Evolutionary conservation across 2,329 filamentous ascomycete genomes (phyloP).

Genomic region (Colletotrichum simmondsii): DNA sequence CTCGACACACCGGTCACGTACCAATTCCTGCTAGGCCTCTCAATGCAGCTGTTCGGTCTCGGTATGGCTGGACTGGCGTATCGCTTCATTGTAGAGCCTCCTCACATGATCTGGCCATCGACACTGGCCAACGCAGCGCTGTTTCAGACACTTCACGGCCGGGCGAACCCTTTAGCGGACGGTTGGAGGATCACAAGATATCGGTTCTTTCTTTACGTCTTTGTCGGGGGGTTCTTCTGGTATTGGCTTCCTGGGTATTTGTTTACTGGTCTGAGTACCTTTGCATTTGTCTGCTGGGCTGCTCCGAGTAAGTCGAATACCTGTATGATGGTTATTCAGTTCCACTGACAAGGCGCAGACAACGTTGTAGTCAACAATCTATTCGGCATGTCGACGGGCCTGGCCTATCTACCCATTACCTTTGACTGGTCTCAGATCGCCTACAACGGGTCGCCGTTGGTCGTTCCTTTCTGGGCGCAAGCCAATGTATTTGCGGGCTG

Average conservation of each 20-base stretch:
- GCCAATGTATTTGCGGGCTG: constrained; percentile 72
- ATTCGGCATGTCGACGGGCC: constrained; percentile 56
- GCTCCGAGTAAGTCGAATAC: constrained; percentile 41
- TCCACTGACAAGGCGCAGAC: constrained; percentile 42
- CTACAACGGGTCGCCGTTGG: constrained; percentile 49
- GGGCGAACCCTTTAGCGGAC: constrained; percentile 47
- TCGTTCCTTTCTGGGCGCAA: constrained; percentile 67
- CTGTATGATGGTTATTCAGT: constrained; percentile 31
- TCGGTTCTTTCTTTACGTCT: constrained; percentile 49
- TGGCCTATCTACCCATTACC: constrained; percentile 43
- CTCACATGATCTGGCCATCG: constrained; percentile 59
- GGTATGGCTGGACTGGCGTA: constrained; percentile 54
- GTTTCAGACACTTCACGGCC: constrained; percentile 53
- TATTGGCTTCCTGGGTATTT: constrained; percentile 61
- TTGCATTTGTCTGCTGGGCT: constrained; percentile 61
- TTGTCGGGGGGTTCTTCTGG: constrained; percentile 55
- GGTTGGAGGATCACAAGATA: constrained; percentile 48
- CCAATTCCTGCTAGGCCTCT: constrained; percentile 56
- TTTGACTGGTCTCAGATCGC: constrained; percentile 44
- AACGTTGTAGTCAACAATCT: constrained; percentile 77
- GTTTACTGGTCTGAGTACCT: constrained; percentile 53
- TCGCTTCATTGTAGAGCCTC: constrained; percentile 56
- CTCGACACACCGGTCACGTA: constrained; percentile 51
- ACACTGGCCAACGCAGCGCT: constrained; percentile 55
- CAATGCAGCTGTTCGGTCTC: constrained; percentile 60